Conservation (phyloP, 2,329 filamentous ascomycete species). For the Fusarium neocosmosporiellum region DNA sequence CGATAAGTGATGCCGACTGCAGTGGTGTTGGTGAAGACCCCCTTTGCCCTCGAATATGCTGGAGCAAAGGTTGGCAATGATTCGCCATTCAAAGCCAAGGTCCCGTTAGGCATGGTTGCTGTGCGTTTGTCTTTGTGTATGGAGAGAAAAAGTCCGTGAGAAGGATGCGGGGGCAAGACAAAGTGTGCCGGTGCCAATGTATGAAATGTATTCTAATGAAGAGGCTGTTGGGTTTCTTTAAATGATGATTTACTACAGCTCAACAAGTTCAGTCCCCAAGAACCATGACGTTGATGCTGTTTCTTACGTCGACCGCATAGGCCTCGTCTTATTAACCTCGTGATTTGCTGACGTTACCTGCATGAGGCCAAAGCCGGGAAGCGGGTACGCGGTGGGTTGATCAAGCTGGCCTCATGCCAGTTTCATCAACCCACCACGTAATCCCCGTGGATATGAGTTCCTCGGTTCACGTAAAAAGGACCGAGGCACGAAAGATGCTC, state of each 20-base stretch:
- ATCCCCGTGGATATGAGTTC: not conserved
- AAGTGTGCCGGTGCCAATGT: not conserved
- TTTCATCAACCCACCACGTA: not conserved
- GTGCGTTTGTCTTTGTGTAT: not conserved
- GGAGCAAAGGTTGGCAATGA: slow-evolving; percentile 16
- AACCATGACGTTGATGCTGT: not conserved
- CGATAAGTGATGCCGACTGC: slow-evolving; percentile 16
- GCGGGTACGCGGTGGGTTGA: not conserved
- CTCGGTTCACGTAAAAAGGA: not conserved
- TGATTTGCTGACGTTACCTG: slow-evolving; percentile 11
- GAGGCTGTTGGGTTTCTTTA: not conserved
- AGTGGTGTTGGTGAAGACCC: slow-evolving; percentile 2
- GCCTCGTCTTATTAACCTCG: not conserved
- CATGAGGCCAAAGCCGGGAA: not conserved
- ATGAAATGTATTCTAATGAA: not conserved
- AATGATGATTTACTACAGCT: not conserved
- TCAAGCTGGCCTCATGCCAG: not conserved
- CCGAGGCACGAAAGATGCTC: not conserved
- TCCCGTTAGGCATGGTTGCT: slow-evolving; percentile 14
- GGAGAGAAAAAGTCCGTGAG: not conserved
- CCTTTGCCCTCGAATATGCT: slow-evolving; percentile 9
- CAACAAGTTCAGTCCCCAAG: not conserved
- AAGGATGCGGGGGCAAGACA: not conserved
- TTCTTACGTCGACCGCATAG: slow-evolving; percentile 4
- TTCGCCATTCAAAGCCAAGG: slow-evolving; percentile 5